Conservation (phyloP, 2,329 filamentous ascomycete species). For the Phaeosphaeriaceae sp. region DNA sequence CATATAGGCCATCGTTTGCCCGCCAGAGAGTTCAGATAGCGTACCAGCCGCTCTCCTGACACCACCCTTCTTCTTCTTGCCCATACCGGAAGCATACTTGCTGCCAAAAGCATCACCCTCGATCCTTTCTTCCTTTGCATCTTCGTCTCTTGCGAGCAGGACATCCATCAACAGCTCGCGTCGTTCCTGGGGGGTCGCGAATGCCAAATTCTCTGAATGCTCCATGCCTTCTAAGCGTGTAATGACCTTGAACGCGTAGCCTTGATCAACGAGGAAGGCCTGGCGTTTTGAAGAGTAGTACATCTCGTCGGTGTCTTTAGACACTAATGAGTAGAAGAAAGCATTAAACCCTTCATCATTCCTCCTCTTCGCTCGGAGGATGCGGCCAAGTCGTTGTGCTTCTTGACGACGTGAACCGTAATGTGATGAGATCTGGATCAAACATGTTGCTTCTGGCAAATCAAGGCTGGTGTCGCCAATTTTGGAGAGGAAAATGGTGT, state of each 20-base stretch:
- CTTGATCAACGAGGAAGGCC: conserved; percentile 96
- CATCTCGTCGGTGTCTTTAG: conserved; percentile 98
- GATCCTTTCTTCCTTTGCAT: conserved; percentile 72
- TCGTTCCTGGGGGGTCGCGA: conserved; percentile 77
- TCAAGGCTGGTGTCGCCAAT: conserved; percentile 99
- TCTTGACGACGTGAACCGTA: conserved; percentile 97
- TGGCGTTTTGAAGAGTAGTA: conserved; percentile 96
- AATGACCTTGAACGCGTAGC: conserved; percentile 98
- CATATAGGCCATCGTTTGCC: conserved; percentile 90
- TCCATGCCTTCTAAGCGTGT: conserved; percentile 93
- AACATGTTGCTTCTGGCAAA: conserved; percentile 90
- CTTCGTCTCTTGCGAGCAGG: conserved; percentile 80
- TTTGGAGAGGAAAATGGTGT: conserved; percentile 94
- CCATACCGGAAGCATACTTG: conserved; percentile 45
- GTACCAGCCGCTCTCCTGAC: conserved; percentile 83
- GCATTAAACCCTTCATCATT: conserved; percentile 99
- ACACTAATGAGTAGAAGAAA: conserved; percentile 97
- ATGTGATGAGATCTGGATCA: conserved; percentile 97
- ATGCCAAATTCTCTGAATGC: conserved; percentile 78
- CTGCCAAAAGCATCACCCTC: conserved; percentile 70
- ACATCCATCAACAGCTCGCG: conserved; percentile 89
- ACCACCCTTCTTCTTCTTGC: conserved; percentile 62
- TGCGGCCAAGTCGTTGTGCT: conserved; percentile 89
- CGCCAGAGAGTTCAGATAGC: conserved; percentile 84
- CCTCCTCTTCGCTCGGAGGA: conserved; percentile 90